These are phyloP conservation scores for Yamadazyma aaseri DNA, from an alignment of 1,139 yeast species.

Conservation along the genomic window DNA sequence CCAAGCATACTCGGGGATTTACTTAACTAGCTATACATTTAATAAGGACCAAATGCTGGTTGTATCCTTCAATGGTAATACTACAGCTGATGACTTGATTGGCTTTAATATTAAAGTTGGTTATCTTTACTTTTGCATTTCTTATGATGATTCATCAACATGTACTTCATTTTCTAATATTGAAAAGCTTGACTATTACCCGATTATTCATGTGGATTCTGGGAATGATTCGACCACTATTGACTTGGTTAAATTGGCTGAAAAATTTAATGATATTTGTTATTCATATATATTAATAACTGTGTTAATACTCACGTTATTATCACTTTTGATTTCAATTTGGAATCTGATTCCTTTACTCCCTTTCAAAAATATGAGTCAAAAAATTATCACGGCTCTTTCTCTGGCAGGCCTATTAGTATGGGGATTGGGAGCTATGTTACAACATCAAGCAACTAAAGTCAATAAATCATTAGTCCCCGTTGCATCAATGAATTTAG, in stretches of 20 bases:
- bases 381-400: slow-evolving; percentile 32
- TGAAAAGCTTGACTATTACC: slow-evolving; percentile 19
- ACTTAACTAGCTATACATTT: slow-evolving; percentile 45
- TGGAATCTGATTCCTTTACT: slow-evolving; percentile 49
- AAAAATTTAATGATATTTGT: slow-evolving; percentile 42
- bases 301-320: slow-evolving; percentile 42
- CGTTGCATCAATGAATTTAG: slow-evolving; percentile 51
- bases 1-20: slow-evolving; percentile 43
- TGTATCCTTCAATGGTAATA: slow-evolving; percentile 16
- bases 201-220: slow-evolving; percentile 23
- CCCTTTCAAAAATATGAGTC: slow-evolving; percentile 40
- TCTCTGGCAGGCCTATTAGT: slow-evolving; percentile 41
- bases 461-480: slow-evolving; percentile 45
- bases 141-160: slow-evolving; percentile 21
- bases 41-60: slow-evolving; percentile 41
- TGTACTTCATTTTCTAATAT: slow-evolving; percentile 34
- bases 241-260: slow-evolving; percentile 42
- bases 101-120: slow-evolving; percentile 46
- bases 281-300: slow-evolving; percentile 57
- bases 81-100: slow-evolving; percentile 15
- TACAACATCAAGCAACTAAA: slow-evolving; percentile 60
- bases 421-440: slow-evolving; percentile 72
- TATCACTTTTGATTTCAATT: slow-evolving; percentile 38
- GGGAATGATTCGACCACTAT: slow-evolving; percentile 16
- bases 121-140: slow-evolving; percentile 50